These are phyloP conservation scores for Rickenella mellea DNA, from an alignment of 768 basidiomycete species.

Conservation along the genomic window DNA sequence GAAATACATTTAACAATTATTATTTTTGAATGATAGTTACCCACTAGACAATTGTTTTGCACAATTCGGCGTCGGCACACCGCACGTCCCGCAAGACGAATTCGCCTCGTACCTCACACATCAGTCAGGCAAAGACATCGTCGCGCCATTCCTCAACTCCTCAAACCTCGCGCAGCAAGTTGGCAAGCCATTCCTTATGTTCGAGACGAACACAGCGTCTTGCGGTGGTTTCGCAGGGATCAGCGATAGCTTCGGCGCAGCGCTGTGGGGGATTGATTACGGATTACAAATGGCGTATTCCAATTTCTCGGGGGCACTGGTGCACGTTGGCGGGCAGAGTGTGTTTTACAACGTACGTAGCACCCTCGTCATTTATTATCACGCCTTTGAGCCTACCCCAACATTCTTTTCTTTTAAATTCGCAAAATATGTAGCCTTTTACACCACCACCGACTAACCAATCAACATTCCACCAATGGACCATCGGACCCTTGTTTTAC, in stretches of 20 bases:
- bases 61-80: slow-evolving; percentile 11
- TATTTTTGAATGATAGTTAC: too few species aligned
- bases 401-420: too few species aligned
- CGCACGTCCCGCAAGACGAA: slow-evolving; percentile 25
- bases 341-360: slow-evolving; percentile 42
- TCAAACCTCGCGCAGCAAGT: slow-evolving; percentile 21
- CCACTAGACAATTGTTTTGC: neutral
- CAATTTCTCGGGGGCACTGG: slow-evolving; percentile 36
- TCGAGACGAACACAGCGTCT: slow-evolving; percentile 44
- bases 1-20: too few species aligned
- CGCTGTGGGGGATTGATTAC: slow-evolving; percentile 43
- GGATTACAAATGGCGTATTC: slow-evolving; percentile 37
- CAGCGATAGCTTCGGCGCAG: slow-evolving; percentile 38
- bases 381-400: neutral
- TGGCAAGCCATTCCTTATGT: slow-evolving; percentile 36
- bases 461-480: slow-evolving; percentile 29
- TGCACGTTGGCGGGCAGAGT: slow-evolving; percentile 39
- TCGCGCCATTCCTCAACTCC: slow-evolving; percentile 26
- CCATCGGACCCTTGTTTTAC: slow-evolving; percentile 39
- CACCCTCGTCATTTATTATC: neutral
- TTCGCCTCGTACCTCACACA: slow-evolving; percentile 38
- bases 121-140: slow-evolving; percentile 23
- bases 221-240: slow-evolving; percentile 47
- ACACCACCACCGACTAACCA: slow-evolving; percentile 40
- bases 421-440: slow-evolving; percentile 43